These are phyloP conservation scores for Fusarium sp. DNA, from an alignment of 2,329 filamentous ascomycete species.

Conservation along the genomic window DNA sequence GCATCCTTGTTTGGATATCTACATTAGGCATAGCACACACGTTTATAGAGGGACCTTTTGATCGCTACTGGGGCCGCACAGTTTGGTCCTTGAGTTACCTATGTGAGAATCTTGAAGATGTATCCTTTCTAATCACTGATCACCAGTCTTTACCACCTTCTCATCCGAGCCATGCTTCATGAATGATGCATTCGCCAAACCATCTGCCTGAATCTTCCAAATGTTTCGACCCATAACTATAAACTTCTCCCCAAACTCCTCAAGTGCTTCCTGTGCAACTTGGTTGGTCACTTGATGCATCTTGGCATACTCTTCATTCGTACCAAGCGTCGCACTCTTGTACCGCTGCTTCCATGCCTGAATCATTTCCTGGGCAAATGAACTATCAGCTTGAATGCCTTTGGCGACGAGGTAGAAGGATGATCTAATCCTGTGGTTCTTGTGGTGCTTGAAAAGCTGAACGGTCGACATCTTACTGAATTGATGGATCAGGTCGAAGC, in stretches of 20 bases:
- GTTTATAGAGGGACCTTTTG: no score
- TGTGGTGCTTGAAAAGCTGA: conserved; percentile 61
- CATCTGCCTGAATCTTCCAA: conserved; percentile 37
- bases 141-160: neutral
- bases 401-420: conserved; percentile 69
- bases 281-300: neutral
- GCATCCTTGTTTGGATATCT: neutral
- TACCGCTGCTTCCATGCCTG: conserved; percentile 59
- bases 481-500: conserved; percentile 54
- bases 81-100: no score
- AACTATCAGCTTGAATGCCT: conserved; percentile 53
- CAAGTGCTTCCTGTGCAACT: neutral
- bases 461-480: conserved; percentile 59
- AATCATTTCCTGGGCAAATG: conserved; percentile 55
- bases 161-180: neutral
- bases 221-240: conserved; percentile 19
- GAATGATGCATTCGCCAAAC: conserved; percentile 20
- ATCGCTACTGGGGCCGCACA: no score
- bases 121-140: neutral
- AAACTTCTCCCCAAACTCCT: conserved; percentile 30
- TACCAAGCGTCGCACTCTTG: conserved; percentile 56
- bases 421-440: conserved; percentile 58
- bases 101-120: no score
- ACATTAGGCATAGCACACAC: neutral
- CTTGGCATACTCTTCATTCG: conserved; percentile 4